Evolutionary conservation across 257 asterid species (phyloP), one percentile per base, ranked within the genome.

Genomic region (Nicotiana tomentosiformis): DNA sequence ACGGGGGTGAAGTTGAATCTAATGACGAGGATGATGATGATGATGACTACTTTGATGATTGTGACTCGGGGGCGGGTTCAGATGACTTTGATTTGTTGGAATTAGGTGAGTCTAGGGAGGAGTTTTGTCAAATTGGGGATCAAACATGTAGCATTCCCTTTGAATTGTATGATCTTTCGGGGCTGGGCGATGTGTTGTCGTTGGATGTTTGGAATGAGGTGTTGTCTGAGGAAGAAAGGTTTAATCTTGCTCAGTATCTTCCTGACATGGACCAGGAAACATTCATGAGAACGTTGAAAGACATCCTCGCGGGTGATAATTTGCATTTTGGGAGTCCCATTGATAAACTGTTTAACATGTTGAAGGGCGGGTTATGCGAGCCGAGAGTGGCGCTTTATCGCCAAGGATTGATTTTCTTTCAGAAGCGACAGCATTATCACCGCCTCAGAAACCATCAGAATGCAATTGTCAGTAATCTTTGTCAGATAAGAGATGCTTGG

Each of bases 61-160:
- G 97, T 91, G 99, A 96, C 83, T 96, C 99, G 0, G 99, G 99
- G 60, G 99, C 98, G 1, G 99, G 98, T 33, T 97, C 99, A 0
- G 99, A 97, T 81, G 99, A 97, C 87, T 89, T 90, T 82, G 99
- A 97, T 88, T 90, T 95, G 77, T 87, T 93, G 80, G 99, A 97
- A 80, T 88, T 95, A 66, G 99, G 99, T 2, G 97, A 91, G 86
- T 66, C 93, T 5, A 97, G 97, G 46, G 99, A 93, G 84, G 99
- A 97, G 89, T 93, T 97, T 88, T 97, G 99, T 84, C 99, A 91
- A 84, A 90, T 92, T 82, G 98, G 93, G 14, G 96, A 95, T 86
- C 98, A 92, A 74, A 95, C 98, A 0, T 93, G 98, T 90, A 92
- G 98, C 87, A 89, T 97, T 81, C 98, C 98, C 0, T 89, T 90